Percentiles rank a stretch among this genome's conserved stretches.
These are phyloP conservation scores for Zygosaccharomyces siamensis DNA, from an alignment of 805 yeast species.

Conservation along the genomic window DNA sequence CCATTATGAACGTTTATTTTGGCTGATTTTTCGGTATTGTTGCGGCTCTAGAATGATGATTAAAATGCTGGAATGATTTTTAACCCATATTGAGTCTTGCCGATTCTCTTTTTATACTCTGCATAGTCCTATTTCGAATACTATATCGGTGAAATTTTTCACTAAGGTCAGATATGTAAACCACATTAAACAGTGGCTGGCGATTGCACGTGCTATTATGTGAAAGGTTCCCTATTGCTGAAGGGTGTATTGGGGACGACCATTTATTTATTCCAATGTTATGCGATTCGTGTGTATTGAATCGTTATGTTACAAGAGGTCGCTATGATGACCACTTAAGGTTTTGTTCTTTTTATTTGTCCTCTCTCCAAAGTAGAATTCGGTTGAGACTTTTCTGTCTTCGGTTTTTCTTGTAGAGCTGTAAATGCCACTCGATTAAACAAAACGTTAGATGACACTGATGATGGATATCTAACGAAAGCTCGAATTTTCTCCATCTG, in stretches of 20 bases:
- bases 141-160: constrained; percentile 3
- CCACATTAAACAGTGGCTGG: constrained; percentile 4
- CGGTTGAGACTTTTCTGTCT: too few species aligned
- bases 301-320: not conserved
- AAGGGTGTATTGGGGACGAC: not conserved
- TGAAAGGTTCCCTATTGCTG: not conserved
- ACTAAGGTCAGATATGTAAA: not conserved
- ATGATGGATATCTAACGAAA: not conserved
- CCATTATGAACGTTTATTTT: constrained; percentile 46
- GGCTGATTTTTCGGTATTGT: not conserved
- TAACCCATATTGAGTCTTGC: not conserved
- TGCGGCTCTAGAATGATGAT: not conserved
- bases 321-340: not conserved
- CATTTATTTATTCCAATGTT: not conserved
- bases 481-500: not conserved
- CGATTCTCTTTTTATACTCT: not conserved
- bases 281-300: too few species aligned
- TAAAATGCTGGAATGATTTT: not conserved
- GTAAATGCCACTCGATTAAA: not conserved
- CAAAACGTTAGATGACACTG: not conserved
- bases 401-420: too few species aligned
- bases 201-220: constrained; percentile 5
- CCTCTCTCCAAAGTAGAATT: too few species aligned
- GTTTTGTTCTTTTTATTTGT: not conserved
- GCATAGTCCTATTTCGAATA: not conserved